phyloP scores from a whole-genome alignment of 371 early-diverging fungal genomes.

The Mucor lusitanicus region DNA sequence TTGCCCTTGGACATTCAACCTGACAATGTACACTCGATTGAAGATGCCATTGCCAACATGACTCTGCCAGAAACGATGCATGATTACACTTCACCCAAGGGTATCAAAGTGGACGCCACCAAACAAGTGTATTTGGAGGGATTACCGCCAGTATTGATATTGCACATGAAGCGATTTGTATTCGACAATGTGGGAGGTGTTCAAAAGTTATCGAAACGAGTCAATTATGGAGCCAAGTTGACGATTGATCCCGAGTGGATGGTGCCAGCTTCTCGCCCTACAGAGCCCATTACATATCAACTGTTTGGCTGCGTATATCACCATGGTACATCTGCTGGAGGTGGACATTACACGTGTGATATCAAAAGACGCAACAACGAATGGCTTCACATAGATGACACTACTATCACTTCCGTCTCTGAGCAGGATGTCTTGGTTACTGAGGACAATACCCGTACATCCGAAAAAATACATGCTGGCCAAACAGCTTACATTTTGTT shows the following conservation, averaged over 20 bases:
- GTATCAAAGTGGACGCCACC: conserved; percentile 71
- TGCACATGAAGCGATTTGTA: conserved; percentile 94
- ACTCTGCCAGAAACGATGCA: conserved; percentile 78
- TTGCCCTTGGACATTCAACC: conserved; percentile 90
- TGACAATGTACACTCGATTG: conserved; percentile 72
- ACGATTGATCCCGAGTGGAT: conserved; percentile 72
- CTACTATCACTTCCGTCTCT: conserved; percentile 65
- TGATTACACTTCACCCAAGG: conserved; percentile 51
- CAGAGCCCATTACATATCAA: conserved; percentile 49
- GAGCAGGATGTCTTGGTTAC: conserved; percentile 69
- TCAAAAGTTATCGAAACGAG: conserved; percentile 85
- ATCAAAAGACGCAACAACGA: conserved; percentile 70
- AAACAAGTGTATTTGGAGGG: conserved; percentile 84
- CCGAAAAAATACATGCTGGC: conserved; percentile 43
- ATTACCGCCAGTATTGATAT: conserved; percentile 90
- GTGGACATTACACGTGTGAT: conserved; percentile 98
- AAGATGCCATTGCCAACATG: conserved; percentile 84
- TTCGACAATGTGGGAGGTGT: conserved; percentile 80
- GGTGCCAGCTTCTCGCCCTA: conserved; percentile 49
- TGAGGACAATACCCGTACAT: conserved; percentile 46
- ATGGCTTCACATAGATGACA: conserved; percentile 95
- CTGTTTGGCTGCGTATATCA: conserved; percentile 87
- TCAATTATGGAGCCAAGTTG: conserved; percentile 71
- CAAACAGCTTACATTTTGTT: conserved; percentile 54
- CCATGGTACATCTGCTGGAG: conserved; percentile 87